Evolutionary conservation across 139 green algal species (phyloP).

Genomic region (Tetraselmis chui): DNA sequence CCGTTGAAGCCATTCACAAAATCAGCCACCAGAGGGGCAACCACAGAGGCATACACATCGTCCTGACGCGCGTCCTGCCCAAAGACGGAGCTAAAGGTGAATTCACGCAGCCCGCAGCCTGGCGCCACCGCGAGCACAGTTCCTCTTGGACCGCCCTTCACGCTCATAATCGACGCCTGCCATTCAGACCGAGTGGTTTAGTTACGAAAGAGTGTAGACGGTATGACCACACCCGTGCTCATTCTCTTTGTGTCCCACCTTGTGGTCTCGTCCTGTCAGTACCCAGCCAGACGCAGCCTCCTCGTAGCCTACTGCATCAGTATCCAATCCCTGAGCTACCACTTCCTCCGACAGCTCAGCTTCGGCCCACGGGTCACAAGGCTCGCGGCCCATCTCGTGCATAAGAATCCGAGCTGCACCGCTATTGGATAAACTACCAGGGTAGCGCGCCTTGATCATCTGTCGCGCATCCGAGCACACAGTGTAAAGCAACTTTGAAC

Average conservation of each 20-base stretch:
- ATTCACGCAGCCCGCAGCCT: conserved; percentile 19
- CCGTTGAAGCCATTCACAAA: conserved; percentile 15
- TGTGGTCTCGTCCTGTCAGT: neutral
- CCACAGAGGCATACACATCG: neutral
- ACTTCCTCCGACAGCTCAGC: conserved; percentile 1
- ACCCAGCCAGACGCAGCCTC: neutral
- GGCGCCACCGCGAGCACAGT: conserved; percentile 10
- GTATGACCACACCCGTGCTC: too few relatives aligned
- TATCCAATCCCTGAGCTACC: neutral
- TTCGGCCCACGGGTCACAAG: conserved; percentile 1
- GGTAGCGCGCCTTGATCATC: conserved; percentile 6
- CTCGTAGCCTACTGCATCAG: neutral
- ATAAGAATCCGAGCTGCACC: neutral
- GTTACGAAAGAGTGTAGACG: too few relatives aligned
- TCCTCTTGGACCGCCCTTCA: neutral
- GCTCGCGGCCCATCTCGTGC: neutral
- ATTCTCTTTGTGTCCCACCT: too few relatives aligned
- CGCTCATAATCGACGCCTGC: neutral
- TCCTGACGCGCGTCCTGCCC: neutral
- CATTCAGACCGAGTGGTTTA: too few relatives aligned
- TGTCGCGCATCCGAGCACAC: neutral
- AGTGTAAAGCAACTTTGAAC: neutral
- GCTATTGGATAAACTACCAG: neutral
- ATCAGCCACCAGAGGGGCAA: neutral
- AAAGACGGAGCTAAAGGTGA: conserved; percentile 14